Percentiles rank a stretch among this genome's conserved stretches.
Conservation (phyloP, 768 basidiomycete species). For the Pleurotus ostreatus region DNA sequence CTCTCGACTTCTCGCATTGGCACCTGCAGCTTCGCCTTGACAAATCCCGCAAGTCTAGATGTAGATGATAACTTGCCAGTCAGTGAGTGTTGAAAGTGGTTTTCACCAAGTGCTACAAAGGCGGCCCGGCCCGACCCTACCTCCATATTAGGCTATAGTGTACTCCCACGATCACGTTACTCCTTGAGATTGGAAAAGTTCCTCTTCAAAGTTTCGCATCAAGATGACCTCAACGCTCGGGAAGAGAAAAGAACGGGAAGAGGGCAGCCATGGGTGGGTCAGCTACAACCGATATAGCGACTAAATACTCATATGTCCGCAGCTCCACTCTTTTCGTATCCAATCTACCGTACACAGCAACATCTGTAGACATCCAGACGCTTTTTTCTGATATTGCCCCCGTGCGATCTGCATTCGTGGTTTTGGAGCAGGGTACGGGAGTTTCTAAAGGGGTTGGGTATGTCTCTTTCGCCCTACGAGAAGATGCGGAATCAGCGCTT, state of each 20-base stretch:
- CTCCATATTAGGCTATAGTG: too few relatives aligned
- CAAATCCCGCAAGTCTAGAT: too few relatives aligned
- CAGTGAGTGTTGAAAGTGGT: too few relatives aligned
- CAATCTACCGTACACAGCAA: conserved; percentile 86
- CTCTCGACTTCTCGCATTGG: too few relatives aligned
- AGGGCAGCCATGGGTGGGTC: conserved; percentile 29
- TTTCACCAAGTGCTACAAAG: too few relatives aligned
- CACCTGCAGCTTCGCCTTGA: too few relatives aligned
- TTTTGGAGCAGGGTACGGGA: conserved; percentile 69
- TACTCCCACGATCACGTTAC: too few relatives aligned
- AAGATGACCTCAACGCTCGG: conserved; percentile 28
- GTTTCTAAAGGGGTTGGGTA: conserved; percentile 95
- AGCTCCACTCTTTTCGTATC: conserved; percentile 92
- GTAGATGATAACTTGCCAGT: too few relatives aligned
- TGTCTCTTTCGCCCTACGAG: conserved; percentile 84
- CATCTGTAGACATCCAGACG: conserved; percentile 86
- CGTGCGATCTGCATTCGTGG: conserved; percentile 90
- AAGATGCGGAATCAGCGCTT: conserved; percentile 80
- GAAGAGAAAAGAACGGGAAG: conserved; percentile 38
- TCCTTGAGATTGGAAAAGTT: neutral
- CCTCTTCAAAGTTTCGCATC: too few relatives aligned
- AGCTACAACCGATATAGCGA: conserved; percentile 5
- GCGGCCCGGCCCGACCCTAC: too few relatives aligned
- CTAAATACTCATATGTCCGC: neutral
- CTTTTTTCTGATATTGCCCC: conserved; percentile 96